Conservation (phyloP, 2,329 filamentous ascomycete species). For the Fusarium chaquense region DNA sequence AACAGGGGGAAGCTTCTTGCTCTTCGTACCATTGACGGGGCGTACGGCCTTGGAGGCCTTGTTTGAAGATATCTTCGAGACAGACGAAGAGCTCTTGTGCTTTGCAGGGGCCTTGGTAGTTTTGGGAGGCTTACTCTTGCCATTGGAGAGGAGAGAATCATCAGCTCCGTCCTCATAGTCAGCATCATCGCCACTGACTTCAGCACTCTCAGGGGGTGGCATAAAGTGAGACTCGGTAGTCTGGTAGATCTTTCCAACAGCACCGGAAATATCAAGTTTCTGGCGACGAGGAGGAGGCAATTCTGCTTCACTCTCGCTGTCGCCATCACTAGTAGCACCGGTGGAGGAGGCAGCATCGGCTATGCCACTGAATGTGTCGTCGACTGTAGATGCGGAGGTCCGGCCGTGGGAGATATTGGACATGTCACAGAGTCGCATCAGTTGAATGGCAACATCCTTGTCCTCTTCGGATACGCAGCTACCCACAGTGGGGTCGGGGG, state of each 20-base stretch:
- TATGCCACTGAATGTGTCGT: constrained; percentile 91
- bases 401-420: constrained; percentile 94
- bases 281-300: constrained; percentile 69
- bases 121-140: constrained; percentile 56
- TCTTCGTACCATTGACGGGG: constrained; percentile 55
- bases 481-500: constrained; percentile 95
- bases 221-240: constrained; percentile 67
- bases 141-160: constrained; percentile 52
- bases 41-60: constrained; percentile 62
- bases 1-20: constrained; percentile 62
- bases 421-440: constrained; percentile 95
- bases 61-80: constrained; percentile 50
- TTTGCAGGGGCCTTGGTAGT: constrained; percentile 58
- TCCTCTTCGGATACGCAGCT: constrained; percentile 97
- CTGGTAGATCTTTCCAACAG: constrained; percentile 61
- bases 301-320: constrained; percentile 74
- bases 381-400: constrained; percentile 91
- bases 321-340: constrained; percentile 83
- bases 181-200: constrained; percentile 53
- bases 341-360: constrained; percentile 88
- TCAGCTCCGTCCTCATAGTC: constrained; percentile 52
- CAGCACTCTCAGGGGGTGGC: constrained; percentile 62
- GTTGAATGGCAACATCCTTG: constrained; percentile 92
- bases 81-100: constrained; percentile 53
- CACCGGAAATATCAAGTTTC: constrained; percentile 62